Percentiles rank a stretch among this genome's conserved stretches.
Evolutionary conservation across 139 green algal genomes (phyloP).

Genomic region (Auxenochlorella pyrenoidosa): DNA sequence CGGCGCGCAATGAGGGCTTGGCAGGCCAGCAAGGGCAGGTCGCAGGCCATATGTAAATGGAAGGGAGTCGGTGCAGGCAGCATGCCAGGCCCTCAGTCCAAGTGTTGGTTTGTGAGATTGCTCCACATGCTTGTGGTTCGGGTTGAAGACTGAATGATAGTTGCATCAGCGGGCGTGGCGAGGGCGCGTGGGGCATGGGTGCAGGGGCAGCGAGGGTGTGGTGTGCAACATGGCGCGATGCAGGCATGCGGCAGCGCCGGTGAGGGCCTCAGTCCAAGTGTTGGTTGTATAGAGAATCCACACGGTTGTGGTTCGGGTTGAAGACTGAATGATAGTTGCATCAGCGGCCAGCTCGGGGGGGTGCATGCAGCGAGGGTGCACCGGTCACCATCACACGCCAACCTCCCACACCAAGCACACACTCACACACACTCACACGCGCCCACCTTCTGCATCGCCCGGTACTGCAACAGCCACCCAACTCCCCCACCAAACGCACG

Average conservation of each 20-base stretch:
- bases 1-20: not conserved
- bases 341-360: constrained; percentile 46
- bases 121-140: constrained; percentile 37
- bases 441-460: not conserved
- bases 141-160: constrained; percentile 77
- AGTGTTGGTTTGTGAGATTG: constrained; percentile 41
- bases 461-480: too few species aligned
- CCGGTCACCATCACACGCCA: too few species aligned
- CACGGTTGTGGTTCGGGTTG: constrained; percentile 57
- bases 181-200: not conserved
- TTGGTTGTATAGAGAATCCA: constrained; percentile 26
- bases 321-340: constrained; percentile 73
- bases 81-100: constrained; percentile 10
- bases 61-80: not conserved
- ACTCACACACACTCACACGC: too few species aligned
- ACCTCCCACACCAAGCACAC: too few species aligned
- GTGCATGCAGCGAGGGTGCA: too few species aligned
- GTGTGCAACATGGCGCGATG: too few species aligned
- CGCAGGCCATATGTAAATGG: too few species aligned
- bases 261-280: constrained; percentile 32
- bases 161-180: constrained; percentile 47
- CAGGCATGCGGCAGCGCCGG: too few species aligned
- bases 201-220: too few species aligned
- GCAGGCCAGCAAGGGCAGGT: not conserved
- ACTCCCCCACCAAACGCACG: too few species aligned